Base-by-base conservation (phyloP, 2,329 filamentous ascomycete genomes). In the Paraphaeosphaeria minitans region DNA sequence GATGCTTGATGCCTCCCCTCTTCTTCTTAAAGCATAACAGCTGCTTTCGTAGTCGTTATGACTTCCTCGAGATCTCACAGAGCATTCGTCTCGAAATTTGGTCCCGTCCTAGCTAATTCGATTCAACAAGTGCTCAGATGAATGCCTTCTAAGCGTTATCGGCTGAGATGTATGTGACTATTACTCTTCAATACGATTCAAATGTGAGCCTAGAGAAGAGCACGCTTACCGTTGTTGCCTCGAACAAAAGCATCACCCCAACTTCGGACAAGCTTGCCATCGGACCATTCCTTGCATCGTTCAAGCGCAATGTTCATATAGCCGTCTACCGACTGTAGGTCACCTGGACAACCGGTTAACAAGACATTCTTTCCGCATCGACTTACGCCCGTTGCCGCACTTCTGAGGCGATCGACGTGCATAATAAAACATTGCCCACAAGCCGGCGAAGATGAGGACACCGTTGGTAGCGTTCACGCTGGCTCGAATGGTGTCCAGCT, bases 301-400 rank as follows among this genome's bases (percentile, higher is more conserved):
- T 99, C 95, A 31, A 99, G 86, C 13, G 95, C 94, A 76, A 99
- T 97, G 81, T 99, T 99, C 95, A 99, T 99, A 81, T 98, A 99
- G 53, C 95, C 95, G 78, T 99, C 95, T 51, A 99, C 94, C 0
- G 93, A 97, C 77, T 98, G 93, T 39, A 98, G 85, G 76, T 97
- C 93, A 68, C 95, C 94, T 97, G 63, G n/a, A 19, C 8, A 1
- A 16, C 7, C 9, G n/a, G 48, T 68, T 48, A 69, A 58, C 19
- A 7, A 10, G 14, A 13, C 8, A 2, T 31, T 31, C 41, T 6
- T 10, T 29, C 24, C 19, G 35, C 12, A 7, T 21, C 24, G 31
- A 13, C 3, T 29, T 31, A 8, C 9, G 29, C 27, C 8, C 27
- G 8, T 29, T 29, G 4, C 8, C 27, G 27, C 27, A 29, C 27